Evolutionary conservation across 2,329 filamentous ascomycete species (phyloP).

Genomic region (Arthroderma sp.): DNA sequence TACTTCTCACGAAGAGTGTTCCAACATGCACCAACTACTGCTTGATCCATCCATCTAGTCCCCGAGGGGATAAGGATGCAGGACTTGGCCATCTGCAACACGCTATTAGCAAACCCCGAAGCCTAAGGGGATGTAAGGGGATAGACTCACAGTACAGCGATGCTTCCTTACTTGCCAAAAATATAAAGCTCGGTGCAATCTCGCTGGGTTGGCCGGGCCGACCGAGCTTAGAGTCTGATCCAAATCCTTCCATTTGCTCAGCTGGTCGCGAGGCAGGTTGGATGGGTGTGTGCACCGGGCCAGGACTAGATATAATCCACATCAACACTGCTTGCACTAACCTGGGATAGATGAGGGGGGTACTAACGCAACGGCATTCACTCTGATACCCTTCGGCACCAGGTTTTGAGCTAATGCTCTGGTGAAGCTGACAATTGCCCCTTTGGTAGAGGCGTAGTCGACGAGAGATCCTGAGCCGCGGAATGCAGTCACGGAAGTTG

Average conservation of each 20-base stretch:
- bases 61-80: constrained; percentile 27
- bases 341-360: neutral
- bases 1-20: neutral
- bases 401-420: constrained; percentile 42
- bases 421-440: constrained; percentile 47
- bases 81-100: constrained; percentile 24
- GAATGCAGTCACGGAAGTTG: constrained; percentile 44
- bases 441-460: constrained; percentile 48
- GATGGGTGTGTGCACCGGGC: constrained; percentile 26
- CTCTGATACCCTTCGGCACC: constrained; percentile 45
- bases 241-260: constrained; percentile 27
- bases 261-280: constrained; percentile 26
- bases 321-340: neutral
- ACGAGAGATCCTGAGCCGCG: constrained; percentile 41
- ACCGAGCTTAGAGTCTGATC: constrained; percentile 21
- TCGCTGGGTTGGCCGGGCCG: constrained; percentile 30
- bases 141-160: constrained; percentile 26
- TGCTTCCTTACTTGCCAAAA: constrained; percentile 27
- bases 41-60: constrained; percentile 17
- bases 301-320: constrained; percentile 18
- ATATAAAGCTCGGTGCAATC: constrained; percentile 31
- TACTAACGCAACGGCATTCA: constrained; percentile 38
- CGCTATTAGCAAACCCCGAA: neutral
- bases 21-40: neutral
- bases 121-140: neutral